Percentiles rank a stretch among this genome's conserved stretches.
Evolutionary conservation across 495 filamentous ascomycete genomes (phyloP).

Genomic region (Hamigera avellanea): DNA sequence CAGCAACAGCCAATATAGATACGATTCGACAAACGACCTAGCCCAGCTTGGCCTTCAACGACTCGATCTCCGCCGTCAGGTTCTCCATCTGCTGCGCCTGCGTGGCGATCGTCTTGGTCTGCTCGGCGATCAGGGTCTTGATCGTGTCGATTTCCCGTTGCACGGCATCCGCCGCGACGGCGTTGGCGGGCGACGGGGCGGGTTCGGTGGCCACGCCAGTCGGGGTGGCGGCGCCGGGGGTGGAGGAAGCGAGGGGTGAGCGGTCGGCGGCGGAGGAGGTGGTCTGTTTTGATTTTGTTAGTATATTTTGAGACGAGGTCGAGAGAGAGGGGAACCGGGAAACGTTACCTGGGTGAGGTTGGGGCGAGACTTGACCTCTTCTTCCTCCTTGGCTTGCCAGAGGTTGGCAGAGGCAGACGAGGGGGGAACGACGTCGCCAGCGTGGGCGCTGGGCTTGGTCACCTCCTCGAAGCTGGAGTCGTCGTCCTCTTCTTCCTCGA

Average conservation of each 20-base stretch:
- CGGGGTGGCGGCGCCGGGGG: conserved; percentile 11
- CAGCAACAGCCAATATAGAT: too few species aligned
- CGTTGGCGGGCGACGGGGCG: conserved; percentile 6
- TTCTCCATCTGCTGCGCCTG: conserved; percentile 34
- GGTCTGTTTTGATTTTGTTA: too few species aligned
- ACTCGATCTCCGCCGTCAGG: conserved; percentile 33
- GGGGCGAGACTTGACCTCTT: conserved; percentile 9
- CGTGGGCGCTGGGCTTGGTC: conserved; percentile 40
- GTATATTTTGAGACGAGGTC: too few species aligned
- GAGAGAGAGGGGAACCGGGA: too few species aligned
- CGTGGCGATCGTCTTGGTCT: conserved; percentile 32
- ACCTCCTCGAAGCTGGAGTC: conserved; percentile 77
- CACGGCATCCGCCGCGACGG: conserved; percentile 14
- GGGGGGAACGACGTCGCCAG: background rate
- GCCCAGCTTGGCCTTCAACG: conserved; percentile 32
- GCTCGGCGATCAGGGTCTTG: conserved; percentile 31
- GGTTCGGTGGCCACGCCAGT: conserved; percentile 11
- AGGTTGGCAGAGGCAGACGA: conserved; percentile 20
- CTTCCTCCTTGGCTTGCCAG: conserved; percentile 24
- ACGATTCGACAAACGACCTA: conserved; percentile 2
- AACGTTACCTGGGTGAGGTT: conserved; percentile 7
- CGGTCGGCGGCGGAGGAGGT: conserved; percentile 5
- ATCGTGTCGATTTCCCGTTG: conserved; percentile 32
- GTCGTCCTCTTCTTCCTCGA: conserved; percentile 47
- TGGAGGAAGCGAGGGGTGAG: conserved; percentile 5